phyloP scores from a whole-genome alignment of 2,329 filamentous ascomycete genomes.

The Xylaria digitata region DNA sequence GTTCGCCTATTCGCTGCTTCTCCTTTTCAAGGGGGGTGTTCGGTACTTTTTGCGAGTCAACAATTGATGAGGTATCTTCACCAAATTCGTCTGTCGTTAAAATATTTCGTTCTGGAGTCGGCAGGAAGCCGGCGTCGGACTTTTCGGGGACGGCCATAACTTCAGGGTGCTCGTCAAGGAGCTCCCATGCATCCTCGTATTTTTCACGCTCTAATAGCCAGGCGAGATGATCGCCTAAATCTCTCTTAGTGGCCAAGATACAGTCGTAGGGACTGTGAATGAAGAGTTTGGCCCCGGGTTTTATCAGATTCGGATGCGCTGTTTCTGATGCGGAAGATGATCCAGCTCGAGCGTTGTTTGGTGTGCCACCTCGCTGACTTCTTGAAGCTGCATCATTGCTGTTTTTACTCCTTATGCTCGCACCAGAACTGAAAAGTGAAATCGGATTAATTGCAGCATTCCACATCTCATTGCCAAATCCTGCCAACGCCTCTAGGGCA shows the following conservation, averaged over 20 bases:
- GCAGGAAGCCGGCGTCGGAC: slow-evolving; percentile 53
- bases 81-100: slow-evolving; percentile 72
- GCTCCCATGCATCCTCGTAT: slow-evolving; percentile 87
- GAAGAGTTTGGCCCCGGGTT: slow-evolving; percentile 78
- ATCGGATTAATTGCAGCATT: slow-evolving; percentile 90
- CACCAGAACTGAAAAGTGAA: slow-evolving; percentile 85
- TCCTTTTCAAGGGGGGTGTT: slow-evolving; percentile 82
- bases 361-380: slow-evolving; percentile 56
- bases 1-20: slow-evolving; percentile 88
- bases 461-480: slow-evolving; percentile 81
- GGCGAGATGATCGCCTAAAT: slow-evolving; percentile 83
- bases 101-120: slow-evolving; percentile 56
- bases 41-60: slow-evolving; percentile 68
- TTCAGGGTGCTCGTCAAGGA: slow-evolving; percentile 89
- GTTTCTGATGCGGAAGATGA: slow-evolving; percentile 49
- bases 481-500: slow-evolving; percentile 80
- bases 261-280: slow-evolving; percentile 98
- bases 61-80: slow-evolving; percentile 75
- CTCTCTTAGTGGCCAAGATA: slow-evolving; percentile 88
- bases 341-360: slow-evolving; percentile 51
- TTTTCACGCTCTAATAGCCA: slow-evolving; percentile 87
- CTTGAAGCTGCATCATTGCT: slow-evolving; percentile 70
- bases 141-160: slow-evolving; percentile 62
- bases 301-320: slow-evolving; percentile 65
- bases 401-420: slow-evolving; percentile 74